Evolutionary conservation across 192 early-diverging fungal genomes (phyloP).

Genomic region (Backusella liffmaniae): DNA sequence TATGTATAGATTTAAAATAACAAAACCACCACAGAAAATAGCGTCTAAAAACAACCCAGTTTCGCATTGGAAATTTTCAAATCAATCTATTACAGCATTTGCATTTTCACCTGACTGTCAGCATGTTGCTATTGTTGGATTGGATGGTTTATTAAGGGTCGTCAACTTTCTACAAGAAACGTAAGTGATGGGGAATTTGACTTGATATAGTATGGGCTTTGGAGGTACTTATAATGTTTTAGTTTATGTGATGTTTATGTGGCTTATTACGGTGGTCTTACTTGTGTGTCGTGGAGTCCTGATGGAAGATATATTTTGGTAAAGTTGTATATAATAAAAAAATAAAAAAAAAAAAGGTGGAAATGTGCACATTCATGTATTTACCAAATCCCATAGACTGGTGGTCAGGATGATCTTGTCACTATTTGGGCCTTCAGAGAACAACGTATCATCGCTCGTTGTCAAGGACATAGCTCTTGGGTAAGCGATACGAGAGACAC

Average conservation of each 20-base stretch:
- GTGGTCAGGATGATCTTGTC: conserved; percentile 93
- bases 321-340: background rate
- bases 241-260: conserved; percentile 76
- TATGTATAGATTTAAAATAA: conserved; percentile 51
- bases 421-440: conserved; percentile 88
- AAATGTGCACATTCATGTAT: background rate
- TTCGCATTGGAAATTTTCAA: conserved; percentile 37
- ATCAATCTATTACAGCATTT: conserved; percentile 55
- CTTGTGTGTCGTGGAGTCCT: conserved; percentile 87
- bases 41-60: conserved; percentile 46
- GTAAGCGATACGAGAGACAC: conserved; percentile 28
- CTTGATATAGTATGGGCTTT: background rate
- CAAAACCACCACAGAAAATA: conserved; percentile 52
- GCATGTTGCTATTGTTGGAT: conserved; percentile 78
- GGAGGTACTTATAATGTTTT: background rate
- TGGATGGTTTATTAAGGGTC: conserved; percentile 81
- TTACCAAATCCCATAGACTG: conserved; percentile 43
- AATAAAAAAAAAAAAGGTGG: too few species aligned
- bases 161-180: conserved; percentile 73
- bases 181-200: conserved; percentile 26
- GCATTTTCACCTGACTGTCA: conserved; percentile 88
- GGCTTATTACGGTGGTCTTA: conserved; percentile 87
- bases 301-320: conserved; percentile 81
- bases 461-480: conserved; percentile 92
- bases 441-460: conserved; percentile 79